These are phyloP conservation scores for Onygenales sp. DNA, from an alignment of 2,329 filamentous ascomycete species.

Conservation along the genomic window DNA sequence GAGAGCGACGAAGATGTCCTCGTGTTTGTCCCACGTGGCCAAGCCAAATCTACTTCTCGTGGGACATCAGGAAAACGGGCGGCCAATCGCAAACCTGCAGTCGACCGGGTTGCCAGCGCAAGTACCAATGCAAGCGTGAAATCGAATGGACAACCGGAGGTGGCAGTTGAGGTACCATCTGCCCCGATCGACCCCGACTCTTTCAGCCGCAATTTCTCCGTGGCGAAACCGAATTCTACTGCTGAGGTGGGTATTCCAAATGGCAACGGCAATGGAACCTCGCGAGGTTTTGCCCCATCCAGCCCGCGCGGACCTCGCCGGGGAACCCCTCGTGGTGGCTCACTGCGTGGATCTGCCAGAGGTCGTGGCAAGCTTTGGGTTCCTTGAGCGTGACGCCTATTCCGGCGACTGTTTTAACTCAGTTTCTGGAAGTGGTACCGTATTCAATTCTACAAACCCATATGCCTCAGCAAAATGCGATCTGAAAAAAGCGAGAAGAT, in stretches of 20 bases:
- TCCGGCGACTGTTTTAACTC: neutral
- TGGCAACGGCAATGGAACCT: conserved; percentile 14
- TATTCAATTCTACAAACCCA: neutral
- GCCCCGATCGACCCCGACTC: conserved; percentile 40
- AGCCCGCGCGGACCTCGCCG: conserved; percentile 26
- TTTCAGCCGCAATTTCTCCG: conserved; percentile 34
- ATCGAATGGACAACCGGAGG: conserved; percentile 16
- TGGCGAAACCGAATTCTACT: conserved; percentile 22
- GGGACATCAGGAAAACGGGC: conserved; percentile 14
- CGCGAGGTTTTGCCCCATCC: conserved; percentile 24
- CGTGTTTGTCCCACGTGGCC: conserved; percentile 36
- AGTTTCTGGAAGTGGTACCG: neutral
- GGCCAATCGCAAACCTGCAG: conserved; percentile 21
- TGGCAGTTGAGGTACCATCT: conserved; percentile 34
- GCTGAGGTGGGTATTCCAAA: conserved; percentile 16
- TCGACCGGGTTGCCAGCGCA: neutral
- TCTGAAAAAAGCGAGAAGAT: neutral
- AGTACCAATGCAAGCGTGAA: neutral
- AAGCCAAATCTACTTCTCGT: conserved; percentile 24
- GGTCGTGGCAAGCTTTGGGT: conserved; percentile 37
- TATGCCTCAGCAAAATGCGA: neutral
- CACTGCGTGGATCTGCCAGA: conserved; percentile 25
- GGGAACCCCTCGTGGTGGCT: conserved; percentile 24
- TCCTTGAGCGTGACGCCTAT: conserved; percentile 25
- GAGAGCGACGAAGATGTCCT: conserved; percentile 40